Conservation (phyloP, 2,329 filamentous ascomycete genomes). For the Graphilbum fragrans region DNA sequence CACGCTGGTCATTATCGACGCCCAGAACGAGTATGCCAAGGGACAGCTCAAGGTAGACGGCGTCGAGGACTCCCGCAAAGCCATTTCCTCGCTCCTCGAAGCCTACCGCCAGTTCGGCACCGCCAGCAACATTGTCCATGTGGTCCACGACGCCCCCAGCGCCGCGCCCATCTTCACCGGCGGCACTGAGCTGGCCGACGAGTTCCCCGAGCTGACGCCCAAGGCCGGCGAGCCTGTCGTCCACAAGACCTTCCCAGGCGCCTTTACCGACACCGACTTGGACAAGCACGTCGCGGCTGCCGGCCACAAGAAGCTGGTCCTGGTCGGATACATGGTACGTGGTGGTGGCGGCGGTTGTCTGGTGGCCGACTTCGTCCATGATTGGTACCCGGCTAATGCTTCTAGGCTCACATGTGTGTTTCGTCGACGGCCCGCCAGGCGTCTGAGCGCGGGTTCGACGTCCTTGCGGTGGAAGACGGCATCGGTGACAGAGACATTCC, state of each 20-base stretch:
- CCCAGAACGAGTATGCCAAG: conserved; percentile 55
- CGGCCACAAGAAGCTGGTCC: conserved; percentile 46
- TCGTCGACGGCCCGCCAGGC: conserved; percentile 52
- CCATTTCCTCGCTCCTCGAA: conserved; percentile 42
- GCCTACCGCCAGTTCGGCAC: conserved; percentile 42
- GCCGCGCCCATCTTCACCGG: conserved; percentile 57
- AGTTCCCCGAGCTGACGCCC: conserved; percentile 47
- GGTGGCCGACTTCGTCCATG: too few species aligned
- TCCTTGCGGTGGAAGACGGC: conserved; percentile 47
- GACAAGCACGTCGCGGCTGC: conserved; percentile 37
- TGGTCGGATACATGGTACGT: conserved; percentile 45
- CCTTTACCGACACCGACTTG: conserved; percentile 49
- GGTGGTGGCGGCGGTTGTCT: conserved; percentile 15
- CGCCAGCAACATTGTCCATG: conserved; percentile 38
- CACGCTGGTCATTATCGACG: conserved; percentile 55
- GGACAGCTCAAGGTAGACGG: conserved; percentile 45
- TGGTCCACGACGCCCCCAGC: conserved; percentile 45
- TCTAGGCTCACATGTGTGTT: conserved; percentile 50
- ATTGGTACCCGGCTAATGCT: not conserved
- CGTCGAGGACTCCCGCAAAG: conserved; percentile 37
- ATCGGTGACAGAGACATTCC: conserved; percentile 57
- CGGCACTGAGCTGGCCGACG: conserved; percentile 42
- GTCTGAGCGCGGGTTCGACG: conserved; percentile 49
- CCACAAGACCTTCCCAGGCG: conserved; percentile 43
- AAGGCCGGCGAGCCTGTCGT: conserved; percentile 43